Percentiles rank a stretch among this genome's conserved stretches.
phyloP scores from a whole-genome alignment of 2,329 filamentous ascomycete genomes.

The Exophiala mesophila region DNA sequence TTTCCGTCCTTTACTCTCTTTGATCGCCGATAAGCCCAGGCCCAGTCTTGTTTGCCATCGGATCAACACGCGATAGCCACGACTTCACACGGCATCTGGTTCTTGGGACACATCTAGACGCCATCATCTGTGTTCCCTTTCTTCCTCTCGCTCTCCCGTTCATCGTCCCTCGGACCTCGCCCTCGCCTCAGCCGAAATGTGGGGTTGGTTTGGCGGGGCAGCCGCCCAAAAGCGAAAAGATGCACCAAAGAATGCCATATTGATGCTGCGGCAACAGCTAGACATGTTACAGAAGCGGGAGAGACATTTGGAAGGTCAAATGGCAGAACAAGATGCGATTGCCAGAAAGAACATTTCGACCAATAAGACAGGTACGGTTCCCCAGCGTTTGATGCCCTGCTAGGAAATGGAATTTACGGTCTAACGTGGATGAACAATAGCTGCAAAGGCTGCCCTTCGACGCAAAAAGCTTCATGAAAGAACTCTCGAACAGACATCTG shows the following conservation, averaged over 20 bases:
- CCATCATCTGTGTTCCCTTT: conserved; percentile 9
- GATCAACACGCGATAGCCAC: conserved; percentile 18
- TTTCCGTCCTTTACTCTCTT: neutral
- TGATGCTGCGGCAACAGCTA: conserved; percentile 78
- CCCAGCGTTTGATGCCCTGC: neutral
- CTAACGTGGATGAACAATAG: conserved; percentile 45
- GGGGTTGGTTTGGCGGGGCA: conserved; percentile 88
- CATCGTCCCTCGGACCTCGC: conserved; percentile 1
- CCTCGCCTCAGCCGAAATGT: conserved; percentile 44
- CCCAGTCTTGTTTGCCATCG: neutral
- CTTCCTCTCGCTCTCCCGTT: neutral
- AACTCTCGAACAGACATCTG: conserved; percentile 81
- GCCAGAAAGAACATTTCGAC: conserved; percentile 81
- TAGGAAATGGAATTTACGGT: neutral
- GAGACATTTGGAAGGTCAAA: conserved; percentile 83
- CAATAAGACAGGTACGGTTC: conserved; percentile 78
- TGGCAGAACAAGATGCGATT: conserved; percentile 83
- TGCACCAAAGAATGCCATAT: conserved; percentile 92
- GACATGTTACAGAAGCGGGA: conserved; percentile 98
- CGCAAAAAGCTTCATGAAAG: conserved; percentile 94
- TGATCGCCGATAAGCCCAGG: neutral
- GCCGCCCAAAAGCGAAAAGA: conserved; percentile 83
- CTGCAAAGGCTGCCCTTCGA: conserved; percentile 81
- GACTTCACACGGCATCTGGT: conserved; percentile 5
- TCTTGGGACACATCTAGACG: conserved; percentile 23